phyloP scores from a whole-genome alignment of 495 filamentous ascomycete genomes.

The Neurospora sp. region DNA sequence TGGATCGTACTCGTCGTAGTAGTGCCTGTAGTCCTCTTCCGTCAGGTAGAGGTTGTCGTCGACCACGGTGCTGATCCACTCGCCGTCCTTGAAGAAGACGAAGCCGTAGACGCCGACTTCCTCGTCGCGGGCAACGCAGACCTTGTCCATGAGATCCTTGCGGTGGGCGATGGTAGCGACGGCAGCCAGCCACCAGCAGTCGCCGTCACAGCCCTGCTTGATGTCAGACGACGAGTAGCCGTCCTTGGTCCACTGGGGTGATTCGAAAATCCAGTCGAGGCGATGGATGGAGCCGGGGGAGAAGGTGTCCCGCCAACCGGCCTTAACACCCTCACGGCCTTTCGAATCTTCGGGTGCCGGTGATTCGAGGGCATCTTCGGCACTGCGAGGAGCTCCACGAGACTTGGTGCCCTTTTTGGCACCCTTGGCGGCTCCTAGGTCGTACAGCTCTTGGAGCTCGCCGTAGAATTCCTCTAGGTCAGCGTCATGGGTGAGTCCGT shows the following conservation, averaged over 20 bases:
- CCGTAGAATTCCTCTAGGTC: background rate
- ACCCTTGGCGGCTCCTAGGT: background rate
- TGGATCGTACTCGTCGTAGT: conserved; percentile 27
- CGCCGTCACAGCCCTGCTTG: conserved; percentile 37
- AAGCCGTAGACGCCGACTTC: conserved; percentile 72
- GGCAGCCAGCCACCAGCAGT: conserved; percentile 74
- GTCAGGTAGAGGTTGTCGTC: conserved; percentile 35
- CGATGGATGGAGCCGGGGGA: conserved; percentile 17
- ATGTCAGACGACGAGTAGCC: conserved; percentile 52
- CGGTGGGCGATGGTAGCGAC: conserved; percentile 62
- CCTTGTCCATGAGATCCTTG: conserved; percentile 51
- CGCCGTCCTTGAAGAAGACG: conserved; percentile 71
- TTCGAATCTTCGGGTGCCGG: conserved; percentile 28
- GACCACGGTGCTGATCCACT: conserved; percentile 68
- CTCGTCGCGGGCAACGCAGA: conserved; percentile 62
- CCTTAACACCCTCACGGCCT: conserved; percentile 1
- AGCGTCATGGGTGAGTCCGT: conserved; percentile 13
- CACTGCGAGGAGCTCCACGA: conserved; percentile 1
- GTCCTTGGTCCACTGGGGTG: conserved; percentile 61
- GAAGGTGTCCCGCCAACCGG: conserved; percentile 5
- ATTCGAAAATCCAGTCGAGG: conserved; percentile 57
- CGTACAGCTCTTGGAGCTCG: background rate
- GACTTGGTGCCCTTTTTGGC: conserved; percentile 14
- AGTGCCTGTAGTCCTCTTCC: conserved; percentile 18
- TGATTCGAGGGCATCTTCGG: conserved; percentile 3